A percentile compares a stretch with the other conserved stretches of the same genome.
Evolutionary conservation across 164 flowering plant genomes (phyloP).

Genomic region (Paratinospora sagittata): DNA sequence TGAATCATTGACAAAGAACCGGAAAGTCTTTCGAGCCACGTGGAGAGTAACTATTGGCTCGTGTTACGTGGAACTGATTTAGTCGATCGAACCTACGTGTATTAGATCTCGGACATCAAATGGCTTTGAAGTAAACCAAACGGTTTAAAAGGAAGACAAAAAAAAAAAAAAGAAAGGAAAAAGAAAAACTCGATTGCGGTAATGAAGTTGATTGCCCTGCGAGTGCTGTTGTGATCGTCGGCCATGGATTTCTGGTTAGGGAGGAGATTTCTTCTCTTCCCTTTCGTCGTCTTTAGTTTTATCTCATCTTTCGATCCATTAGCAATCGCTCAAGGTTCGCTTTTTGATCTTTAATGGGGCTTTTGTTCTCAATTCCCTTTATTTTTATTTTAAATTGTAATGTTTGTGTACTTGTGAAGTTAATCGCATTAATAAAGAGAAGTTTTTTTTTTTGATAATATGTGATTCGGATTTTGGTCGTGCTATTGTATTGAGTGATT

Average conservation of each 20-base stretch:
- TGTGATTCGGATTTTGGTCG: background rate
- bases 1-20: too few species aligned
- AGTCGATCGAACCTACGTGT: background rate
- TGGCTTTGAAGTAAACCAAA: too few species aligned
- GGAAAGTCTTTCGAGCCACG: background rate
- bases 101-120: background rate
- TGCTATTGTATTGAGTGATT: background rate
- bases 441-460: background rate
- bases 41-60: background rate
- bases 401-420: background rate
- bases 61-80: background rate
- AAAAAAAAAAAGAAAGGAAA: too few species aligned
- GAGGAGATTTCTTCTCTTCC: slow-evolving; percentile 44
- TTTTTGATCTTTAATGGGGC: background rate
- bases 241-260: slow-evolving; percentile 48
- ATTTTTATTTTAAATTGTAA: background rate
- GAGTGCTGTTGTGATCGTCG: slow-evolving; percentile 8
- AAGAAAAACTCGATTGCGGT: slow-evolving; percentile 20
- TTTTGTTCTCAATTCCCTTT: background rate
- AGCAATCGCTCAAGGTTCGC: slow-evolving; percentile 53
- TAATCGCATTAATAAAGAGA: background rate
- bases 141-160: too few species aligned
- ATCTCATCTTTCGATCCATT: slow-evolving; percentile 59
- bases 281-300: slow-evolving; percentile 46
- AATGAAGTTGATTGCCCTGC: slow-evolving; percentile 6